These are phyloP conservation scores for Silene coronaria DNA, from an alignment of 179 eudicot species.

Conservation along the genomic window DNA sequence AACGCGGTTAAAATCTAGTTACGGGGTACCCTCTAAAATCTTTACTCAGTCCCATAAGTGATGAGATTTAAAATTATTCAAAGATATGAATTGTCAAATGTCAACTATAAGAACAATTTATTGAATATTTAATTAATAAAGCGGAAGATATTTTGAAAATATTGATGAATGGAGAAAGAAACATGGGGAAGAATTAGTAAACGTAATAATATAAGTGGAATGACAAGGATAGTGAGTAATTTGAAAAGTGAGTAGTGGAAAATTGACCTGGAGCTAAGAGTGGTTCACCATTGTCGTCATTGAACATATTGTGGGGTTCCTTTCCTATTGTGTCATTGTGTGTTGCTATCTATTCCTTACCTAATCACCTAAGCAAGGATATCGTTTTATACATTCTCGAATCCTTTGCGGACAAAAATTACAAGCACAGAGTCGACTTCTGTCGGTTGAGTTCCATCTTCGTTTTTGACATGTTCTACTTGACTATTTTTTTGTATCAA, in stretches of 20 bases:
- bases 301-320: not conserved
- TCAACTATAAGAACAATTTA: not conserved
- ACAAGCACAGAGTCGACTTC: not conserved
- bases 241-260: not conserved
- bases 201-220: conserved; percentile 2
- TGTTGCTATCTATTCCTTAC: not conserved
- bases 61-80: no score
- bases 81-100: not conserved
- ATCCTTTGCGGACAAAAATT: not conserved
- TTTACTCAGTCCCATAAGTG: no score
- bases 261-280: not conserved
- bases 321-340: not conserved
- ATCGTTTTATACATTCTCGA: not conserved
- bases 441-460: not conserved
- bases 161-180: not conserved
- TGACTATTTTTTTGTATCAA: not conserved
- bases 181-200: not conserved
- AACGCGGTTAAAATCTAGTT: no score
- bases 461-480: not conserved
- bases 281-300: not conserved
- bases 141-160: not conserved
- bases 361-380: not conserved
- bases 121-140: not conserved
- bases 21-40: no score
- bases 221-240: conserved; percentile 8